phyloP scores from a whole-genome alignment of 768 basidiomycete genomes.

The Chalciporus pseudorubinellus region DNA sequence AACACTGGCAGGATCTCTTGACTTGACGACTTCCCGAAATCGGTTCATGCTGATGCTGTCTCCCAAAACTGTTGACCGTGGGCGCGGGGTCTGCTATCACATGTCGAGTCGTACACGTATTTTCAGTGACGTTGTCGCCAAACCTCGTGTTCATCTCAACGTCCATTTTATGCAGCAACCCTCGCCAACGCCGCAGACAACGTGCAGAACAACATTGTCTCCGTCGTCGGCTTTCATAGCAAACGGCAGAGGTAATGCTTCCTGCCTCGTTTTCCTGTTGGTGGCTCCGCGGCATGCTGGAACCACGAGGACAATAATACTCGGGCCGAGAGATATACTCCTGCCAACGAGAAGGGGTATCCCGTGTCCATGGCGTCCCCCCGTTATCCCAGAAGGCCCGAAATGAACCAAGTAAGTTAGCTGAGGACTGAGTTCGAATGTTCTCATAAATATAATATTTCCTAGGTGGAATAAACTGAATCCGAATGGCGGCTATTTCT shows the following conservation, averaged over 20 bases:
- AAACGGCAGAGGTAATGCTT: background rate
- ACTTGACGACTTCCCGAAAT: no score
- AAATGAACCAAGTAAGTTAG: constrained; percentile 25
- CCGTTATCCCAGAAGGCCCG: constrained; percentile 24
- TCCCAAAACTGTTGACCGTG: background rate
- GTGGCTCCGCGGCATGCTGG: constrained; percentile 12
- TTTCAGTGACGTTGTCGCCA: background rate
- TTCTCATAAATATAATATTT: no score
- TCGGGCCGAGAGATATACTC: constrained; percentile 16
- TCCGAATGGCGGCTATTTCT: constrained; percentile 15
- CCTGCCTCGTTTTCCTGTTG: background rate
- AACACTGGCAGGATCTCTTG: constrained; percentile 1
- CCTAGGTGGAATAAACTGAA: constrained; percentile 15
- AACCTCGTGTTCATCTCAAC: background rate
- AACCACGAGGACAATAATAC: constrained; percentile 28
- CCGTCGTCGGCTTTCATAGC: constrained; percentile 7
- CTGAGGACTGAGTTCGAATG: no score
- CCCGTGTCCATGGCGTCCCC: constrained; percentile 14
- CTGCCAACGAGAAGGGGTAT: constrained; percentile 9
- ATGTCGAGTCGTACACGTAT: background rate
- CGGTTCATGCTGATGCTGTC: background rate
- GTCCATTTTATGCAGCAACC: constrained; percentile 4
- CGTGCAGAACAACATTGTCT: constrained; percentile 4
- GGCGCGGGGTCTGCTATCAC: background rate
- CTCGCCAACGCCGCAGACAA: constrained; percentile 6